These are phyloP conservation scores for Kandelia obovata DNA, from an alignment of 345 rosid species.

Conservation along the genomic window DNA sequence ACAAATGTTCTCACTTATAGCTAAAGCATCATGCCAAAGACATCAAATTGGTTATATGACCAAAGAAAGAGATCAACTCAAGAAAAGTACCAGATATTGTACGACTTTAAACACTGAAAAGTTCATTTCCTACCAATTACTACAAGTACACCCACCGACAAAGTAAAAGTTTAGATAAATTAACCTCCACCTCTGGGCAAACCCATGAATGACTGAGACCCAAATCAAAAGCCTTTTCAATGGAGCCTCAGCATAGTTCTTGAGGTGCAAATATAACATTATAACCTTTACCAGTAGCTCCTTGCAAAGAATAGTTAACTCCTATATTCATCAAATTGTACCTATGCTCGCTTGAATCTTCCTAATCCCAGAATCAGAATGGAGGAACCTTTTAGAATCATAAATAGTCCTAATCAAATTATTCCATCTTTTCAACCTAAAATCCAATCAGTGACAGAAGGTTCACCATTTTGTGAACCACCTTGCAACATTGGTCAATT, in stretches of 20 bases:
- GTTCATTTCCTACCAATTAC: neutral
- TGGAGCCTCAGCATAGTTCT: neutral
- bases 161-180: no score
- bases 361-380: neutral
- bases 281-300: neutral
- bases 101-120: no score
- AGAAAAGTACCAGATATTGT: no score
- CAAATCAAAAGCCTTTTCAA: neutral
- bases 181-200: no score
- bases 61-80: neutral
- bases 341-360: neutral
- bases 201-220: no score
- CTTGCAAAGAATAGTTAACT: neutral
- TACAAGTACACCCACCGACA: neutral
- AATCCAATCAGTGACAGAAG: neutral
- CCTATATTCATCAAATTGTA: neutral
- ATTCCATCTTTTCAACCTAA: neutral
- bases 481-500: neutral
- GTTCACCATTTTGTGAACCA: neutral
- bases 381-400: neutral
- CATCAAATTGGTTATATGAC: neutral
- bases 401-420: neutral
- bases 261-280: neutral
- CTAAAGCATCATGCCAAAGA: neutral
- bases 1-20: neutral